These are phyloP conservation scores for Sporothrix mexicana DNA, from an alignment of 2,329 filamentous ascomycete species.

Conservation along the genomic window DNA sequence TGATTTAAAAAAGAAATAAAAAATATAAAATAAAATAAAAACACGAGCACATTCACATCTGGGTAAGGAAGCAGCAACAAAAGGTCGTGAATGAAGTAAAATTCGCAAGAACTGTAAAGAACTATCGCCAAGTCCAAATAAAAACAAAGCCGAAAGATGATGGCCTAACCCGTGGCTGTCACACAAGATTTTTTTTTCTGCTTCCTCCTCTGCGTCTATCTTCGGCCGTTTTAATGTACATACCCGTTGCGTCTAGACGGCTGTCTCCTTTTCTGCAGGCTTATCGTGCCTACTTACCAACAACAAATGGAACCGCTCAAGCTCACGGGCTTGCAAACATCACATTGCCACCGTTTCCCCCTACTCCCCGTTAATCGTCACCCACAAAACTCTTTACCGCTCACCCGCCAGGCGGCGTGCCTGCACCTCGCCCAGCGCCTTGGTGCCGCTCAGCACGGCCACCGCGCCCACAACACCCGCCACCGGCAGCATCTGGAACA, in stretches of 20 bases:
- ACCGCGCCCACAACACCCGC: slow-evolving; percentile 70
- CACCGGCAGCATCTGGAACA: slow-evolving; percentile 86
- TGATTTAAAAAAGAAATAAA: too few relatives aligned
- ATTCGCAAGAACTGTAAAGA: not conserved
- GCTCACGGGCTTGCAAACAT: not conserved
- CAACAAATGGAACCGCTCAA: too few relatives aligned
- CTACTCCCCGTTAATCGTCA: not conserved
- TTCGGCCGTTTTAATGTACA: slow-evolving; percentile 17
- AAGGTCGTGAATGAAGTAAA: too few relatives aligned
- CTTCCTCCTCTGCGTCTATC: slow-evolving; percentile 1
- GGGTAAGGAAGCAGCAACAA: too few relatives aligned
- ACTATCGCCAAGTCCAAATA: not conserved
- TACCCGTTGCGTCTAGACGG: not conserved
- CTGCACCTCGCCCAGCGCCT: slow-evolving; percentile 92
- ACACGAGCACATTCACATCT: too few relatives aligned
- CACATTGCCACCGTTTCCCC: not conserved
- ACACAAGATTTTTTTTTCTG: slow-evolving; percentile 6
- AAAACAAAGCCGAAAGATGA: not conserved
- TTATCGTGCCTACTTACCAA: too few relatives aligned
- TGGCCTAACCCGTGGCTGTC: not conserved
- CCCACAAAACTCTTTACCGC: slow-evolving; percentile 48
- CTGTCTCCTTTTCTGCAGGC: not conserved
- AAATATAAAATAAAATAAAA: not conserved
- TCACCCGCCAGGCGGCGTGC: slow-evolving; percentile 79
- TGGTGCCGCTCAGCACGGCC: slow-evolving; percentile 84